Percentiles rank a stretch among this genome's conserved stretches.
Evolutionary conservation across 2,329 filamentous ascomycete species (phyloP).

Genomic region (Epichloe baconii): DNA sequence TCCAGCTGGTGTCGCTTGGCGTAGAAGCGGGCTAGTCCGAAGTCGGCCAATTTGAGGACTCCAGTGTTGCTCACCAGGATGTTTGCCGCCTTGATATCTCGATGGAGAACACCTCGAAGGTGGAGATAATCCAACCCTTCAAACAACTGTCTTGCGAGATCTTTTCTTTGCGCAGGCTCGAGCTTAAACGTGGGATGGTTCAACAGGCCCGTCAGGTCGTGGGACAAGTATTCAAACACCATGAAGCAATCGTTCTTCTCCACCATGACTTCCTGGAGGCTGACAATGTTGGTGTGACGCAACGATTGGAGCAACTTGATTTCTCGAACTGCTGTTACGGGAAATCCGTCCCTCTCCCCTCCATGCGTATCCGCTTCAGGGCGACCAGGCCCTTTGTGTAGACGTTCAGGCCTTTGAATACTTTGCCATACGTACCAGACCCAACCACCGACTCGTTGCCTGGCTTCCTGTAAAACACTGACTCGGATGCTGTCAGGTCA

Average conservation of each 20-base stretch:
- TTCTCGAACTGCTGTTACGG: conserved; percentile 80
- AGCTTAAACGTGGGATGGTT: conserved; percentile 90
- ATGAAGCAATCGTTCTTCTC: conserved; percentile 98
- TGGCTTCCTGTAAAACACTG: conserved; percentile 87
- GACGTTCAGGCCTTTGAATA: conserved; percentile 89
- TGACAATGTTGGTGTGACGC: conserved; percentile 70
- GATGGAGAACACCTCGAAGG: conserved; percentile 81
- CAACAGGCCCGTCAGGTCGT: conserved; percentile 86
- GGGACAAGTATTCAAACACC: conserved; percentile 97
- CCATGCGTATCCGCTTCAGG: conserved; percentile 86
- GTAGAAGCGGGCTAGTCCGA: conserved; percentile 91
- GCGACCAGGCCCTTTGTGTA: conserved; percentile 76
- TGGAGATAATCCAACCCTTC: conserved; percentile 91
- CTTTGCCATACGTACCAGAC: conserved; percentile 89
- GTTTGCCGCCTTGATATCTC: conserved; percentile 97
- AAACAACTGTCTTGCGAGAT: conserved; percentile 85
- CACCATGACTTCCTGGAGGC: conserved; percentile 87
- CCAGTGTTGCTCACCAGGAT: conserved; percentile 87
- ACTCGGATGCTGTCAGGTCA: conserved; percentile 68
- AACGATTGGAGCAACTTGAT: conserved; percentile 86
- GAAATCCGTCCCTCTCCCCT: conserved; percentile 81
- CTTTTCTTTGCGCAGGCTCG: conserved; percentile 76
- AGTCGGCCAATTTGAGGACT: conserved; percentile 85
- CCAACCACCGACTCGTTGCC: conserved; percentile 96
- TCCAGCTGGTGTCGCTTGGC: conserved; percentile 83